Evolutionary conservation across 495 filamentous ascomycete species (phyloP).

Genomic region (Neurospora sp.): DNA sequence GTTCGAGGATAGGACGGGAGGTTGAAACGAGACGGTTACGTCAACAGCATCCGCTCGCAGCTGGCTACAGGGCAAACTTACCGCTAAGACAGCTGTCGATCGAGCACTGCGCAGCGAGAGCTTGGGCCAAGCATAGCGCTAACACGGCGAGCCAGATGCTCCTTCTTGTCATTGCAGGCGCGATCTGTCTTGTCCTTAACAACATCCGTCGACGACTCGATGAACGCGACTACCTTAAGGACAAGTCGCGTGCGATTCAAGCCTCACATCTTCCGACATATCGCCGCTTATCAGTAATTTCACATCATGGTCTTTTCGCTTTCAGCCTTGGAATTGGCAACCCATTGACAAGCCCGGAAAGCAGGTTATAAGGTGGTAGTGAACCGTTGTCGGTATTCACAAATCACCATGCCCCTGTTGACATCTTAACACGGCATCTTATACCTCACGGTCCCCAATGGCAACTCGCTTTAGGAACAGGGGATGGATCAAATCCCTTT

Average conservation of each 20-base stretch:
- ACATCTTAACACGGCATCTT: not conserved
- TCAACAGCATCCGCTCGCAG: not conserved
- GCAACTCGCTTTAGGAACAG: too few relatives aligned
- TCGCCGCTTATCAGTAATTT: not conserved
- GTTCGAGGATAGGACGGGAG: not conserved
- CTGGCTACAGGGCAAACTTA: slow-evolving; percentile 2
- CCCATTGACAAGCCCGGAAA: slow-evolving; percentile 1
- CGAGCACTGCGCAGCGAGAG: slow-evolving; percentile 6
- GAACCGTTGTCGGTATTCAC: not conserved
- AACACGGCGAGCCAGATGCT: not conserved
- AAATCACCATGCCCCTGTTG: too few relatives aligned
- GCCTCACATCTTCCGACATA: not conserved
- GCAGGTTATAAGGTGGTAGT: slow-evolving; percentile 12
- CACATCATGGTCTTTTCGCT: not conserved
- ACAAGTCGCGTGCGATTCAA: not conserved
- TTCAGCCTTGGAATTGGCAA: slow-evolving; percentile 2
- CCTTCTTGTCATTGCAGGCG: not conserved
- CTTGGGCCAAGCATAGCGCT: slow-evolving; percentile 1
- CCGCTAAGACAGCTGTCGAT: slow-evolving; percentile 14
- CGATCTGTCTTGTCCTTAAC: not conserved
- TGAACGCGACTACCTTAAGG: too few relatives aligned
- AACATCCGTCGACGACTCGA: not conserved
- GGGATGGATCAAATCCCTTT: not conserved
- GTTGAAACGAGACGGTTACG: not conserved
- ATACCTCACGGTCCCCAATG: not conserved